Evolutionary conservation across 2,329 filamentous ascomycete genomes (phyloP).

Genomic region (Colletotrichum eleusines): DNA sequence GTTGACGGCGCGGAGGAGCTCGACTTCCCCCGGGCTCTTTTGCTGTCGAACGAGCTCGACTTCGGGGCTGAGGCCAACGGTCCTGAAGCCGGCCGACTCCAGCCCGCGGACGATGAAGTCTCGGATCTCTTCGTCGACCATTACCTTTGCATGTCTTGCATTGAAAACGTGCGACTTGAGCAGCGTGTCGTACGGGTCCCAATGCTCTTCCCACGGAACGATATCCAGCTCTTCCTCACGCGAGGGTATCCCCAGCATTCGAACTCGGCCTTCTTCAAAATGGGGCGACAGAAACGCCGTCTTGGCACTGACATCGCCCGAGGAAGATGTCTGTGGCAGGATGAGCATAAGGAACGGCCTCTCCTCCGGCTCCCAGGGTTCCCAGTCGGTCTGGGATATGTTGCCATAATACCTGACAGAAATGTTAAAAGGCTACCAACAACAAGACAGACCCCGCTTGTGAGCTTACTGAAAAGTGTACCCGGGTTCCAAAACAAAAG

Average conservation of each 20-base stretch:
- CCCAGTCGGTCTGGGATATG: slow-evolving; percentile 71
- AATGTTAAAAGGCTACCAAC: not conserved
- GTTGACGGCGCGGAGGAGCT: slow-evolving; percentile 71
- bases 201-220: slow-evolving; percentile 73
- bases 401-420: slow-evolving; percentile 67
- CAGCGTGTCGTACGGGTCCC: slow-evolving; percentile 71
- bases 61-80: slow-evolving; percentile 64
- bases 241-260: slow-evolving; percentile 69
- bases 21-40: slow-evolving; percentile 68
- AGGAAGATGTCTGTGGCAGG: slow-evolving; percentile 55
- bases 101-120: slow-evolving; percentile 73
- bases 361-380: slow-evolving; percentile 74
- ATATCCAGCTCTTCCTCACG: slow-evolving; percentile 63
- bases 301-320: slow-evolving; percentile 61
- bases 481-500: slow-evolving; percentile 72
- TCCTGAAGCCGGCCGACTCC: slow-evolving; percentile 64
- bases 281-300: slow-evolving; percentile 70
- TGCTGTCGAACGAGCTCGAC: slow-evolving; percentile 70
- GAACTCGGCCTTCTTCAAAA: slow-evolving; percentile 71
- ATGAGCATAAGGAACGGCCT: slow-evolving; percentile 73
- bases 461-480: slow-evolving; percentile 69
- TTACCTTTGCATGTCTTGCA: slow-evolving; percentile 55
- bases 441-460: no score
- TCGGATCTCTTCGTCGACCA: slow-evolving; percentile 74
- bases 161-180: slow-evolving; percentile 57